Evolutionary conservation across 2,329 filamentous ascomycete species (phyloP).

Genomic region (Neopestalotiopsis rosae): DNA sequence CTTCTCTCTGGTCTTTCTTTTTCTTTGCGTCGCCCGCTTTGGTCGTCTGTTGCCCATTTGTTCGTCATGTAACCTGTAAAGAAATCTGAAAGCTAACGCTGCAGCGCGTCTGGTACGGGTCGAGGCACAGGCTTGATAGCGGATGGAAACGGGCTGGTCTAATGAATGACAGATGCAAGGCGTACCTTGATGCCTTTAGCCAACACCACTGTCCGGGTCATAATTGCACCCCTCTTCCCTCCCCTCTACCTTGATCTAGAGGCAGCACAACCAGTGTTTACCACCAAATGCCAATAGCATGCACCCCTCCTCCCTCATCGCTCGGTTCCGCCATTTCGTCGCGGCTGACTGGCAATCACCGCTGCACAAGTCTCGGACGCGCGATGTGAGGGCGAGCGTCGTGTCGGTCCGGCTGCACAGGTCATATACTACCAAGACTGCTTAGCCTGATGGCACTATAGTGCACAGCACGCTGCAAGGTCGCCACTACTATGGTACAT

Average conservation of each 20-base stretch:
- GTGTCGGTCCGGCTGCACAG: not conserved
- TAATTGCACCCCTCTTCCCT: not conserved
- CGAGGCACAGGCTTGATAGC: not conserved
- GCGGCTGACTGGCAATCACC: not conserved
- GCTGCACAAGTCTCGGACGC: not conserved
- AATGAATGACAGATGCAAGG: not conserved
- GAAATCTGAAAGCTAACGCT: not conserved
- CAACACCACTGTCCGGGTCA: slow-evolving; percentile 5
- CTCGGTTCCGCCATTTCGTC: not conserved
- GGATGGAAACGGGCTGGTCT: not conserved
- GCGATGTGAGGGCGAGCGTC: not conserved
- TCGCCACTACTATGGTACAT: not conserved
- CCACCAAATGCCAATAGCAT: not conserved
- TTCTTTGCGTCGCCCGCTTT: too few species aligned
- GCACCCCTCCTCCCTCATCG: not conserved
- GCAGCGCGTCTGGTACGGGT: too few species aligned
- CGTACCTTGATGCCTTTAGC: not conserved
- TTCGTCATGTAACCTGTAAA: not conserved
- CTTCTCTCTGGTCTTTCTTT: too few species aligned
- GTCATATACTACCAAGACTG: not conserved
- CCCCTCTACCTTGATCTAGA: not conserved
- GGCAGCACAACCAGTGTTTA: not conserved
- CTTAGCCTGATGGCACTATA: too few species aligned
- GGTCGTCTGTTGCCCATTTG: too few species aligned
- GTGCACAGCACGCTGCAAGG: not conserved